These are phyloP conservation scores for Dioscorea zingiberensis DNA, from an alignment of 106 monocot genomes.

Conservation along the genomic window DNA sequence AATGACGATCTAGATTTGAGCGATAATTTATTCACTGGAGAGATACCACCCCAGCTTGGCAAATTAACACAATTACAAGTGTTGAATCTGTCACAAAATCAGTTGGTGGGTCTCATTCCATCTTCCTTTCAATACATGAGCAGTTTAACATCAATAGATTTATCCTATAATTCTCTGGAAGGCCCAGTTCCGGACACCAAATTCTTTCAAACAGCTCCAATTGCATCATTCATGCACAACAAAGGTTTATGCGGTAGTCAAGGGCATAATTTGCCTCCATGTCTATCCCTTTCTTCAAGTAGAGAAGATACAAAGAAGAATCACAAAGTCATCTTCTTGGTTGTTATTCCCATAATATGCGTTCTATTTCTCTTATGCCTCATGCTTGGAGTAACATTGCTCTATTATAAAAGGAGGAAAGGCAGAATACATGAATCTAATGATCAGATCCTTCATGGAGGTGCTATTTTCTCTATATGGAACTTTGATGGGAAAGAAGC, in stretches of 20 bases:
- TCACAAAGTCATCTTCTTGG: not conserved
- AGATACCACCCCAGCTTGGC: conserved; percentile 10
- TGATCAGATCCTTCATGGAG: too few species aligned
- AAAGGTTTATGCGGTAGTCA: conserved; percentile 26
- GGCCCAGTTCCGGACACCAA: conserved; percentile 11
- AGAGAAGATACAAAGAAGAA: not conserved
- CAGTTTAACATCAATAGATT: conserved; percentile 10
- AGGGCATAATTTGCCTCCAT: conserved; percentile 10
- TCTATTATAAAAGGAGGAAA: not conserved
- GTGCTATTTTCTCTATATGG: conserved; percentile 9
- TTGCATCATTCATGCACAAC: conserved; percentile 14
- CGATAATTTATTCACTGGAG: conserved; percentile 9
- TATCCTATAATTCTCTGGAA: conserved; percentile 21
- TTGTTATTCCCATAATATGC: conserved; percentile 1
- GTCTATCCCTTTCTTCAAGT: not conserved
- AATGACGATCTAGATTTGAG: conserved; percentile 16
- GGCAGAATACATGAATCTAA: not conserved
- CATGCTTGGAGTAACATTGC: not conserved
- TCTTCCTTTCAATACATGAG: conserved; percentile 10
- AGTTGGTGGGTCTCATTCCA: conserved; percentile 14
- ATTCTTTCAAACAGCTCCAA: conserved; percentile 12
- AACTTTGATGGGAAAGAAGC: conserved; percentile 4
- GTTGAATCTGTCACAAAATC: conserved; percentile 26
- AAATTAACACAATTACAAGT: not conserved
- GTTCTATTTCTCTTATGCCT: not conserved